Evolutionary conservation across 1,284 basidiomycete genomes (phyloP).

Genomic region (Apiotrichum siamense): DNA sequence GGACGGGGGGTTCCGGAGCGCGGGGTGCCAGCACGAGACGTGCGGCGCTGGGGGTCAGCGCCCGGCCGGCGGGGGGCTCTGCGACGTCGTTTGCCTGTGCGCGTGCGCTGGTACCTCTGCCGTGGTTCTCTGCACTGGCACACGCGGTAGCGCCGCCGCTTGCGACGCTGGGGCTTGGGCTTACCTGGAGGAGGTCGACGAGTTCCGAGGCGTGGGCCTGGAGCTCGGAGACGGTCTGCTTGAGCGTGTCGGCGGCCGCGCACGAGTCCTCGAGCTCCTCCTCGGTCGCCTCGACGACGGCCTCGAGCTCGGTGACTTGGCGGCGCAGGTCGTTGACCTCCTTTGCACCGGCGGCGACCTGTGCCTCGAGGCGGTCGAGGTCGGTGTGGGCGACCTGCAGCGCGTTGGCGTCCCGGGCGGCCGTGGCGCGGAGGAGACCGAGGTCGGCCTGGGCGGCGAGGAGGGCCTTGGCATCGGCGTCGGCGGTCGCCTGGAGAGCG

Average conservation of each 20-base stretch:
- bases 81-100: no score
- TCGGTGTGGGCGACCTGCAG: not conserved
- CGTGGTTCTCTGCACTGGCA: no score
- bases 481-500: not conserved
- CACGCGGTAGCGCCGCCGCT: no score
- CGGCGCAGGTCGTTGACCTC: not conserved
- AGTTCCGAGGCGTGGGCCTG: not conserved
- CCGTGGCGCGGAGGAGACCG: no score
- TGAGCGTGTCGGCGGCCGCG: not conserved
- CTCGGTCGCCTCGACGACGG: not conserved
- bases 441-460: not conserved
- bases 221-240: not conserved
- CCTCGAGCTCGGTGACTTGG: not conserved
- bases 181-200: constrained; percentile 1
- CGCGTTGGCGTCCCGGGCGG: not conserved
- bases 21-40: not conserved
- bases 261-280: constrained; percentile 1
- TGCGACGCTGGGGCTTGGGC: no score
- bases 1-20: not conserved
- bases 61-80: no score
- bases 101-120: no score
- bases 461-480: not conserved
- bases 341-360: not conserved
- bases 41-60: constrained; percentile 1
- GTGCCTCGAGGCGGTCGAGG: not conserved